Evolutionary conservation across 768 basidiomycete genomes (phyloP).

Genomic region (Leccinellum luteum): DNA sequence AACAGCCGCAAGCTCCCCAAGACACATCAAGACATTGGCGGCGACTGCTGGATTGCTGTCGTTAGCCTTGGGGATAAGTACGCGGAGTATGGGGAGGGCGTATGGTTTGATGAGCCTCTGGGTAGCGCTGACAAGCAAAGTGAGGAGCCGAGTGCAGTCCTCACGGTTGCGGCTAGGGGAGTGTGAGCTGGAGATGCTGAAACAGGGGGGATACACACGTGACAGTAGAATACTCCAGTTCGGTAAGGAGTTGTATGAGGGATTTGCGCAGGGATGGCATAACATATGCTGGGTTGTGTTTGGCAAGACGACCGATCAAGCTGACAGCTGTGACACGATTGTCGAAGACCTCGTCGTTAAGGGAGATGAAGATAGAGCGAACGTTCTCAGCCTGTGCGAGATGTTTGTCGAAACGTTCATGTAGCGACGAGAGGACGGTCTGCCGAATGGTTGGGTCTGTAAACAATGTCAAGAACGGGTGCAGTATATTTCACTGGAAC

Average conservation of each 20-base stretch:
- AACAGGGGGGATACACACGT: conserved; percentile 48
- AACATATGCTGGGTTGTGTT: conserved; percentile 97
- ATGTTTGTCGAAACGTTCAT: conserved; percentile 94
- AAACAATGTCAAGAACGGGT: conserved; percentile 8
- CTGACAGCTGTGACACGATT: conserved; percentile 89
- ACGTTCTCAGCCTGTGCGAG: conserved; percentile 98
- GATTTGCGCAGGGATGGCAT: conserved; percentile 97
- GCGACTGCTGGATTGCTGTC: conserved; percentile 86
- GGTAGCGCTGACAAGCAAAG: conserved; percentile 85
- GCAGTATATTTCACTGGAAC: neutral
- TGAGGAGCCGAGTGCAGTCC: conserved; percentile 88
- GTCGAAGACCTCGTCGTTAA: conserved; percentile 95
- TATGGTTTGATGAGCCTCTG: conserved; percentile 95
- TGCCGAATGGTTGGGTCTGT: conserved; percentile 75
- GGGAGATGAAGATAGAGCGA: conserved; percentile 92
- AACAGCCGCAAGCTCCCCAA: conserved; percentile 90
- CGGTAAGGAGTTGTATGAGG: conserved; percentile 92
- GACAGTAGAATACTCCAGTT: conserved; percentile 93
- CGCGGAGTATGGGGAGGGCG: conserved; percentile 90
- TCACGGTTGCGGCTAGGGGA: conserved; percentile 74
- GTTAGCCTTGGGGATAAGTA: conserved; percentile 84
- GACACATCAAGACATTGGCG: conserved; percentile 88
- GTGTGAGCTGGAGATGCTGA: neutral
- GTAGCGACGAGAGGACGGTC: conserved; percentile 81
- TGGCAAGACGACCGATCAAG: conserved; percentile 90